Conservation (phyloP, 352 stramenopile genomes). For the Phytophthora citricola region DNA sequence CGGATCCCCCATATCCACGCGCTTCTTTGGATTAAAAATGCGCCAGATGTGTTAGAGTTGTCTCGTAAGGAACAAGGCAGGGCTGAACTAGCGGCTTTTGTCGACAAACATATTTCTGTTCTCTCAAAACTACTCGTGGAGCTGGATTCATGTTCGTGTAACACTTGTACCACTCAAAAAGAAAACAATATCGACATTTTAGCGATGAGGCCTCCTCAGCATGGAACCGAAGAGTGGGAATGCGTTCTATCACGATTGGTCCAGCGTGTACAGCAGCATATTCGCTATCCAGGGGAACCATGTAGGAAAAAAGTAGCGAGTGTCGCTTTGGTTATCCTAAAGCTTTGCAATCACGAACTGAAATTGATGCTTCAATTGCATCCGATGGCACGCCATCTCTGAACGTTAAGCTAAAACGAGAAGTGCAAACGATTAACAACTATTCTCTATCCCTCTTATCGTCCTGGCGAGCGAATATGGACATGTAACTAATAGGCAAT, state of each 20-base stretch:
- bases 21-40: constrained; percentile 24
- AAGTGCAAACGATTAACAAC: background rate
- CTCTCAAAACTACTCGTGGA: background rate
- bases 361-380: background rate
- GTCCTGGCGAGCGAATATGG: constrained; percentile 38
- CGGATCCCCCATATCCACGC: constrained; percentile 33
- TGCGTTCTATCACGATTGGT: background rate
- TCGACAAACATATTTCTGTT: background rate
- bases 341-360: background rate
- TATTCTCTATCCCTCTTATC: constrained; percentile 1
- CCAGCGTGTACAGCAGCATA: constrained; percentile 19
- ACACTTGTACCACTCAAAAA: too few relatives aligned
- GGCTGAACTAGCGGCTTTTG: background rate
- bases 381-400: constrained; percentile 1
- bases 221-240: background rate
- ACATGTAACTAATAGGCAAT: constrained; percentile 37
- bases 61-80: constrained; percentile 1
- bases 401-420: constrained; percentile 10
- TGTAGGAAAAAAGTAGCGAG: constrained; percentile 8
- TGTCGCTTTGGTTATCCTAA: constrained; percentile 26
- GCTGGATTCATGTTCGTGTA: background rate
- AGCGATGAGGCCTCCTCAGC: background rate
- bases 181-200: background rate
- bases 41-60: constrained; percentile 11
- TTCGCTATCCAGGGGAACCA: constrained; percentile 3